These are phyloP conservation scores for Monascus ruber DNA, from an alignment of 2,329 filamentous ascomycete genomes.

Conservation along the genomic window DNA sequence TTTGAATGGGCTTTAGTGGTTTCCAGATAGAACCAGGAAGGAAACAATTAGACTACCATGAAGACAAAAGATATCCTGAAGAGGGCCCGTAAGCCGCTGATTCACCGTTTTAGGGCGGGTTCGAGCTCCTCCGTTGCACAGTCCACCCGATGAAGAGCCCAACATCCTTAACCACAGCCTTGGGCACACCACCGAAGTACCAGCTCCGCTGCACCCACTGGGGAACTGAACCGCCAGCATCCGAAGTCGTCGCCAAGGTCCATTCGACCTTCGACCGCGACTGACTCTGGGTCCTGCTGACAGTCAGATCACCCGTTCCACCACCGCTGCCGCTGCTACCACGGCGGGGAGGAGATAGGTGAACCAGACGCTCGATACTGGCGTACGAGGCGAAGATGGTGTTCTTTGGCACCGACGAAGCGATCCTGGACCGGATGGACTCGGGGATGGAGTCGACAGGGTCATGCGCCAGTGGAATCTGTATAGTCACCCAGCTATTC, in stretches of 20 bases:
- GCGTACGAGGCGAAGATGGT: conserved; percentile 23
- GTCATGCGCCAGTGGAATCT: conserved; percentile 17
- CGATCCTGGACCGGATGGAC: conserved; percentile 11
- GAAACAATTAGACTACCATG: too few species aligned
- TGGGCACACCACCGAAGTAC: conserved; percentile 24
- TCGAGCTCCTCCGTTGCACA: neutral
- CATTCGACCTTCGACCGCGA: conserved; percentile 13
- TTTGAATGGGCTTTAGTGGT: neutral
- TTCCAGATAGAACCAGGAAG: too few species aligned
- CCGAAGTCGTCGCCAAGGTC: conserved; percentile 28
- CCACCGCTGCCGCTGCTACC: neutral
- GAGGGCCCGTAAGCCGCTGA: too few species aligned
- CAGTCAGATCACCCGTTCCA: neutral
- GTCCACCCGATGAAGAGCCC: conserved; percentile 28
- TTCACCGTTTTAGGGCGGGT: too few species aligned
- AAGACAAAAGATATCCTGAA: too few species aligned
- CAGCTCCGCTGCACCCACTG: conserved; percentile 27
- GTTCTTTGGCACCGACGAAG: conserved; percentile 11
- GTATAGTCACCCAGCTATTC: conserved; percentile 21
- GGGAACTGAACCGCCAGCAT: conserved; percentile 26
- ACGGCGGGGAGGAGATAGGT: conserved; percentile 3
- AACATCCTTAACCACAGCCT: conserved; percentile 27
- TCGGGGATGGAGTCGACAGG: conserved; percentile 7
- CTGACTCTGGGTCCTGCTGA: neutral
- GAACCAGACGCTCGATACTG: conserved; percentile 21